These are phyloP conservation scores for Umbilicaria muhlenbergii DNA, from an alignment of 495 filamentous ascomycete genomes.

Conservation along the genomic window DNA sequence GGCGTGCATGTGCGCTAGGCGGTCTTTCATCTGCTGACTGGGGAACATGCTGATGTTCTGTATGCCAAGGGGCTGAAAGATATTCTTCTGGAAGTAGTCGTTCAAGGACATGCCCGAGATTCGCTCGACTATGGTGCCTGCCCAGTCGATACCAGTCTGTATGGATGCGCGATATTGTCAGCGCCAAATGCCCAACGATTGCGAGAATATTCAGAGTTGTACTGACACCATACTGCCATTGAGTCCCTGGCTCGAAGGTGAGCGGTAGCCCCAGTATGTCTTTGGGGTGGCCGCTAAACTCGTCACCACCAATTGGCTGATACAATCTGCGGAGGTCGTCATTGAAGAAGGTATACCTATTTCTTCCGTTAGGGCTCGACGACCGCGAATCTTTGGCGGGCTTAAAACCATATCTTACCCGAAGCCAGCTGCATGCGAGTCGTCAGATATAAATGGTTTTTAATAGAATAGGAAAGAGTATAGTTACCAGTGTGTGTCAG, in stretches of 20 bases:
- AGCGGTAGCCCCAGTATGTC: constrained; percentile 30
- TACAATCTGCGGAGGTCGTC: constrained; percentile 28
- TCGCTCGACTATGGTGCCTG: constrained; percentile 38
- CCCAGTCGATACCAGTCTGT: constrained; percentile 44
- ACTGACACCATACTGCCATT: constrained; percentile 42
- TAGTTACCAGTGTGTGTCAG: constrained; percentile 36
- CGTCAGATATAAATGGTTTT: background rate
- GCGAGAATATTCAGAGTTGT: background rate
- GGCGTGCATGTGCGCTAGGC: constrained; percentile 34
- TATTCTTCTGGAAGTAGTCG: constrained; percentile 37
- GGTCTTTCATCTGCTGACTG: constrained; percentile 28
- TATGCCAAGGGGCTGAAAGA: constrained; percentile 41
- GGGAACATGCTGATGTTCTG: constrained; percentile 39
- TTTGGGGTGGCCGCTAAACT: constrained; percentile 30
- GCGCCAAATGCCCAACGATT: background rate
- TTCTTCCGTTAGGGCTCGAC: too few species aligned
- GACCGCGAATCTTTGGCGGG: too few species aligned
- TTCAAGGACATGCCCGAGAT: constrained; percentile 32
- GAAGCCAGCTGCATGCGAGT: constrained; percentile 23
- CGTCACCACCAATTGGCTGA: constrained; percentile 33
- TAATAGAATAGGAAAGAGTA: background rate
- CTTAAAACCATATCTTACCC: constrained; percentile 3
- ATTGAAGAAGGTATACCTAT: constrained; percentile 35
- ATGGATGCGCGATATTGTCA: too few species aligned
- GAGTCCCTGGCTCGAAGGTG: constrained; percentile 39